These are phyloP conservation scores for Cajanus cajan DNA, from an alignment of 306 rosid species.

Conservation along the genomic window DNA sequence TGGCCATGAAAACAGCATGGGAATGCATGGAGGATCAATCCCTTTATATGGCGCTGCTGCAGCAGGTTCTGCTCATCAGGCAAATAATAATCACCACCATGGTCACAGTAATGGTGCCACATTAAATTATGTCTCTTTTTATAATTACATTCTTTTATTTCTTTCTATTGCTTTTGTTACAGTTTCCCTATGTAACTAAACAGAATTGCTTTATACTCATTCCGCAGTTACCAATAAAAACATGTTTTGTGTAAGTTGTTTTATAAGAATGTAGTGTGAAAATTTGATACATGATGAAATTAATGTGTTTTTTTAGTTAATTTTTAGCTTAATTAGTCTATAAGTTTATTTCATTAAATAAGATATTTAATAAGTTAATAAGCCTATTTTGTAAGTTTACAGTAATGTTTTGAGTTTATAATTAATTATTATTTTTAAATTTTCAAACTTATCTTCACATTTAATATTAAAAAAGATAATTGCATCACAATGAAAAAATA, in stretches of 20 bases:
- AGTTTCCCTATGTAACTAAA: neutral
- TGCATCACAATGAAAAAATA: no score
- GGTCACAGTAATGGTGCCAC: neutral
- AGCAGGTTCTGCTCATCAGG: neutral
- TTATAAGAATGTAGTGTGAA: no score
- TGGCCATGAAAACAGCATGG: conserved; percentile 15
- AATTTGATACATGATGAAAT: neutral
- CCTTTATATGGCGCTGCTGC: neutral
- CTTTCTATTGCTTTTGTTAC: neutral
- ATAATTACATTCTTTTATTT: neutral
- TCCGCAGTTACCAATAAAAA: neutral
- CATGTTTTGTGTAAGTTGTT: no score
- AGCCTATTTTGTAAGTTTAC: no score
- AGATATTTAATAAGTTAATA: no score
- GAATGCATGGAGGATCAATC: neutral
- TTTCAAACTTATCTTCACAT: no score
- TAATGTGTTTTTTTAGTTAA: neutral
- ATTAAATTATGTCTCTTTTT: neutral
- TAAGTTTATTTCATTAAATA: no score
- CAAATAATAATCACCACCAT: neutral
- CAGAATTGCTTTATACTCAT: neutral
- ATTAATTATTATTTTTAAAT: no score
- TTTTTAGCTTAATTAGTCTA: no score
- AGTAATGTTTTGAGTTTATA: no score
- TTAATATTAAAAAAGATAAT: no score